A percentile compares a stretch with the other conserved stretches of the same genome.
Evolutionary conservation across 352 stramenopile species (phyloP).

Genomic region (Elongisporangium prolatum): DNA sequence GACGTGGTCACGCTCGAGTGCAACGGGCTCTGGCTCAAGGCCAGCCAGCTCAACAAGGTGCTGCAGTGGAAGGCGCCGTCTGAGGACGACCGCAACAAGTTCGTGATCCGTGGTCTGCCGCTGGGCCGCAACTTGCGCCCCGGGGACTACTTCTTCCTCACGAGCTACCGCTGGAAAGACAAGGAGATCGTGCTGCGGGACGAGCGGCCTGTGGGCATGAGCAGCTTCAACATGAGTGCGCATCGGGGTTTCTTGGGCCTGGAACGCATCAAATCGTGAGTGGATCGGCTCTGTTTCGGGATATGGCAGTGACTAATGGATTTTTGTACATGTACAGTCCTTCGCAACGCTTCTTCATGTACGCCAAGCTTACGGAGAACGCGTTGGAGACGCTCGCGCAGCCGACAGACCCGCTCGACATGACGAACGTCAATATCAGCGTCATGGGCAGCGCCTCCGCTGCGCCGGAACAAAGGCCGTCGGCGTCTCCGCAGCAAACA

Average conservation of each 20-base stretch:
- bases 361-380: constrained; percentile 77
- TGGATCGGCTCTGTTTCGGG: constrained; percentile 5
- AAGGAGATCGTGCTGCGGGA: constrained; percentile 82
- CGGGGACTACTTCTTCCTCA: constrained; percentile 86
- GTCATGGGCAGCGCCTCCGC: constrained; percentile 33
- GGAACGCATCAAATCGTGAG: constrained; percentile 72
- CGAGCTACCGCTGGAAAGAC: constrained; percentile 84
- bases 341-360: constrained; percentile 70
- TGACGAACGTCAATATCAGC: constrained; percentile 60
- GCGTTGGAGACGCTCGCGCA: constrained; percentile 59
- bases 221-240: constrained; percentile 82
- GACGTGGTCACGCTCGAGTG: constrained; percentile 86
- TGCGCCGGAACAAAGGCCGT: not conserved
- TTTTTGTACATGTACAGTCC: constrained; percentile 20
- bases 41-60: constrained; percentile 72
- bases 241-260: constrained; percentile 82
- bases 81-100: constrained; percentile 84
- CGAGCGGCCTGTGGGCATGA: constrained; percentile 67
- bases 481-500: not conserved
- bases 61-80: constrained; percentile 83
- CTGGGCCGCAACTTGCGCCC: constrained; percentile 66
- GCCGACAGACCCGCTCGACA: constrained; percentile 50
- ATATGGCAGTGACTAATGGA: constrained; percentile 3
- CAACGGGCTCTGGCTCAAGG: constrained; percentile 80
- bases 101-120: constrained; percentile 76